phyloP scores from a whole-genome alignment of 2,329 filamentous ascomycete genomes.

The Aspergillus sp. region DNA sequence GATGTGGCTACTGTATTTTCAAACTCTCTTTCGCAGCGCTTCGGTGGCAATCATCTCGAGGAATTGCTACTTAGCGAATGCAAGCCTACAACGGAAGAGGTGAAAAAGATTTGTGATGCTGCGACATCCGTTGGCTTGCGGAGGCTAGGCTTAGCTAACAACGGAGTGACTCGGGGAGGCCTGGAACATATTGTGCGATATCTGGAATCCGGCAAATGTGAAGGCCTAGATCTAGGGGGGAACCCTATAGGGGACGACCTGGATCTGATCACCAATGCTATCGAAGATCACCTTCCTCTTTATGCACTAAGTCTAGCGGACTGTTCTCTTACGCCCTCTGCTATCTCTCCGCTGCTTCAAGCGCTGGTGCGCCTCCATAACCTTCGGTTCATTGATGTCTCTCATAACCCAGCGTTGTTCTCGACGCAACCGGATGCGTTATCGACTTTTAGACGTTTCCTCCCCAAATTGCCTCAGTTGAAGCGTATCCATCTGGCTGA shows the following conservation, averaged over 20 bases:
- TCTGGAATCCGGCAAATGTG: slow-evolving; percentile 72
- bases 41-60: slow-evolving; percentile 74
- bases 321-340: slow-evolving; percentile 73
- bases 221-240: slow-evolving; percentile 84
- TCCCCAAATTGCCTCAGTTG: slow-evolving; percentile 74
- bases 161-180: slow-evolving; percentile 71
- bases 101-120: slow-evolving; percentile 77
- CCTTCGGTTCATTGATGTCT: slow-evolving; percentile 88
- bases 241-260: slow-evolving; percentile 68
- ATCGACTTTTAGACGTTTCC: slow-evolving; percentile 73
- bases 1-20: slow-evolving; percentile 68
- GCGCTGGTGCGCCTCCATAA: slow-evolving; percentile 67
- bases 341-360: slow-evolving; percentile 73
- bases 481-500: slow-evolving; percentile 86
- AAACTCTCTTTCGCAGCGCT: slow-evolving; percentile 72
- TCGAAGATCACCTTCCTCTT: slow-evolving; percentile 55
- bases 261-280: slow-evolving; percentile 36
- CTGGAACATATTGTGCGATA: slow-evolving; percentile 75
- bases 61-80: slow-evolving; percentile 82
- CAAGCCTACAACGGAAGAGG: slow-evolving; percentile 66
- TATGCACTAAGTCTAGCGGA: slow-evolving; percentile 84
- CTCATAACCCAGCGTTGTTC: slow-evolving; percentile 83
- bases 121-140: slow-evolving; percentile 74
- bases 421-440: slow-evolving; percentile 71
- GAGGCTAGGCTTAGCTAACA: slow-evolving; percentile 79